Evolutionary conservation across 805 yeast species (phyloP).

Genomic region (Scheffersomyces stipitis): DNA sequence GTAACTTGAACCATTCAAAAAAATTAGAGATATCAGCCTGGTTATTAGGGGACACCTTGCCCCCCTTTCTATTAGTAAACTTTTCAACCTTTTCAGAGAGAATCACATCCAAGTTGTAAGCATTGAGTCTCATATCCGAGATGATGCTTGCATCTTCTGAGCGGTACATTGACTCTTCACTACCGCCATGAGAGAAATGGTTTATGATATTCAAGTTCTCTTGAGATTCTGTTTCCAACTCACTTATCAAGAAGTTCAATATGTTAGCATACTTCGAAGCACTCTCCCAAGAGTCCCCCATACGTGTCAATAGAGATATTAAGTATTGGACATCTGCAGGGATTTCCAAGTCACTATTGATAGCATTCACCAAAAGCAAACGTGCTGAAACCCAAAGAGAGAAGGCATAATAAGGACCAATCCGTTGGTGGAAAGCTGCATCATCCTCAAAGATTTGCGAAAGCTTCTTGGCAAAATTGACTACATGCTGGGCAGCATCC

Average conservation of each 20-base stretch:
- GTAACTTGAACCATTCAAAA: conserved; percentile 17
- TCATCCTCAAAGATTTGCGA: conserved; percentile 5
- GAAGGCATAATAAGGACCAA: conserved; percentile 19
- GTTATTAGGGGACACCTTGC: conserved; percentile 6
- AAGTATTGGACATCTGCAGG: conserved; percentile 11
- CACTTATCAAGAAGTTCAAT: conserved; percentile 12
- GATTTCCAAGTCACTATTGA: conserved; percentile 5
- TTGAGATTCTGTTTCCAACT: background rate
- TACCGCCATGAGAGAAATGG: conserved; percentile 1
- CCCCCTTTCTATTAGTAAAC: conserved; percentile 7
- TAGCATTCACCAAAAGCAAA: conserved; percentile 12
- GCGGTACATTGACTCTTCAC: conserved; percentile 3
- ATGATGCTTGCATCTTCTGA: conserved; percentile 13
- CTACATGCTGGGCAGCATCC: conserved; percentile 8
- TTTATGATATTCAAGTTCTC: background rate
- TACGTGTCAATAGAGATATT: conserved; percentile 7
- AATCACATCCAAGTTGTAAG: conserved; percentile 13
- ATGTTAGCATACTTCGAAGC: conserved; percentile 16
- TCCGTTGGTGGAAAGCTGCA: conserved; percentile 8
- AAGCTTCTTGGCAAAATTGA: conserved; percentile 7
- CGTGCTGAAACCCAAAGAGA: conserved; percentile 17
- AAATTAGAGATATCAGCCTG: background rate
- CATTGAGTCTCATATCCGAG: conserved; percentile 16
- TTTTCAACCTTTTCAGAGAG: conserved; percentile 15
- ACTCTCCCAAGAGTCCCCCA: conserved; percentile 15